Evolutionary conservation across 306 rosid species (phyloP), one percentile per base, ranked within the genome.

Genomic region (Datisca glomerata): DNA sequence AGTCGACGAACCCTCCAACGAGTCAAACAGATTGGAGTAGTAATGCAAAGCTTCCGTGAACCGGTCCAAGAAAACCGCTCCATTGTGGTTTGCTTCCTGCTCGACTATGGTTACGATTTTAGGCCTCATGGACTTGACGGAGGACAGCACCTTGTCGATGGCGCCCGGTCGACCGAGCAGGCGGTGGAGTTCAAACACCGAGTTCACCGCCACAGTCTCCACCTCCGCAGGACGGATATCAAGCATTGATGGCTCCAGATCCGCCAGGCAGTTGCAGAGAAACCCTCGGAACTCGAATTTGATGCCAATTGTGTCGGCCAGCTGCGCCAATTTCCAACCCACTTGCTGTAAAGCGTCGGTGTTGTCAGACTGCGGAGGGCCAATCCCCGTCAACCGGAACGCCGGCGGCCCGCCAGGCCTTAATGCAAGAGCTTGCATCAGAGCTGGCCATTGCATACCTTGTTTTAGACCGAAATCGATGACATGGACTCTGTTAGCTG

Each of bases 391-490:
- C 6, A 86, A 39, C 7, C 93, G 78, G 41, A 86, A 81, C 0
- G 57, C 47, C 0, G 94, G 96, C 0, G 96, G 86, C 0, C 96
- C 96, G 0, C 92, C 94, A 1, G 81, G 77, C 0, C 84, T 62
- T 14, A 73, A 53, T 14, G 96, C 94, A 0, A 86, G 84, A 0
- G 96, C 92, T 22, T 86, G 94, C 59, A 86, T 72, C 1, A 86
- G 63, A 18, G 94, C 86, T 5, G 96, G 96, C 96, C 96, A 86
- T 54, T 86, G 96, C 81, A 78, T 74, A 44, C 96, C 96, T 8
- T 86, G 81, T 31, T 68, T 76, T 13, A 86, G 78, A 0, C 78
- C 91, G 45, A 86, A 81, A 57, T 86, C 96, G 17, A 86, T 52
- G n/a, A 86, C 96, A 45, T 86, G 96, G 11, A 86, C 86, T 2